Conservation (phyloP, 805 yeast species). For the Metschnikowia matae region DNA sequence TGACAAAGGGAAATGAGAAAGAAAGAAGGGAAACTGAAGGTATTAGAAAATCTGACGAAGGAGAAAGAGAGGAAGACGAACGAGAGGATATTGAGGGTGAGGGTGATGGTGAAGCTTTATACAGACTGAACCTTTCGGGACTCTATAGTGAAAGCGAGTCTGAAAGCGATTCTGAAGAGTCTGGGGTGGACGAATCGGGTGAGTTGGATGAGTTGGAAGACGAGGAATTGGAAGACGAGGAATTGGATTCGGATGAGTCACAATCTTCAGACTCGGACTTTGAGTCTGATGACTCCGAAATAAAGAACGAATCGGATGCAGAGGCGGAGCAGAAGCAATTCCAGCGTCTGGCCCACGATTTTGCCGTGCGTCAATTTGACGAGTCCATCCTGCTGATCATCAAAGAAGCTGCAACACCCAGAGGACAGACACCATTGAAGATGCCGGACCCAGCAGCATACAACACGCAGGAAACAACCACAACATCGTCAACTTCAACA, state of each 20-base stretch:
- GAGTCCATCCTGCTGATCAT: conserved; percentile 1
- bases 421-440: conserved; percentile 16
- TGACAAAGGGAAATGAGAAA: background rate
- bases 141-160: conserved; percentile 5
- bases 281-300: background rate
- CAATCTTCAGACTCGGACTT: background rate
- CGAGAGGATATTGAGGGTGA: conserved; percentile 1
- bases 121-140: background rate
- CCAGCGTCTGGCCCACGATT: background rate
- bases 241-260: background rate
- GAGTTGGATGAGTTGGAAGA: too few relatives aligned
- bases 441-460: conserved; percentile 22
- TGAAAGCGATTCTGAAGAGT: conserved; percentile 12
- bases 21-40: background rate
- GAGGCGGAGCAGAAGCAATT: background rate
- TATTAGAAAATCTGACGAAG: too few relatives aligned
- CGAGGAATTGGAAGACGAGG: too few relatives aligned
- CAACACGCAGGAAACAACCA: conserved; percentile 1
- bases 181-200: background rate
- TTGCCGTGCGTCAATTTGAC: background rate
- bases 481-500: too few relatives aligned
- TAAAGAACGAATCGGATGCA: background rate
- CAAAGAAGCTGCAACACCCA: background rate
- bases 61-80: background rate
- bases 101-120: conserved; percentile 3